Conservation (phyloP, 345 rosid genomes). For the Mercurialis annua region DNA sequence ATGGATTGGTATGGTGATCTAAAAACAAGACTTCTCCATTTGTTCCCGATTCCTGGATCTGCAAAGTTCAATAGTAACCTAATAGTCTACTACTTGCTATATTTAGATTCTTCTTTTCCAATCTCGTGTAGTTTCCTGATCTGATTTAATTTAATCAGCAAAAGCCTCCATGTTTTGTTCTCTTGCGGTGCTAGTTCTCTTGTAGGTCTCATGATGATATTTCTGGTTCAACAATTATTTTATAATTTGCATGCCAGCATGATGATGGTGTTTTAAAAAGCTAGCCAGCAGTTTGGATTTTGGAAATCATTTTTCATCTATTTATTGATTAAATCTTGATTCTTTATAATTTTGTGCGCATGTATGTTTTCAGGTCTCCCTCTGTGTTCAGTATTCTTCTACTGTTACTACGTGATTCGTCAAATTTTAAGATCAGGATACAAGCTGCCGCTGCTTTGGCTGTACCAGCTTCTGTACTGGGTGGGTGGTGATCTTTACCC, state of each 20-base stretch:
- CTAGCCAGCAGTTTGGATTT: neutral
- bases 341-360: neutral
- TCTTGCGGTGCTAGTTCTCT: neutral
- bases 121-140: neutral
- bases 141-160: neutral
- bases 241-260: neutral
- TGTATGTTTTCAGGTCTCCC: conserved; percentile 66
- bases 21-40: neutral
- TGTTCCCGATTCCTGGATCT: conserved; percentile 6
- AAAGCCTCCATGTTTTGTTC: neutral
- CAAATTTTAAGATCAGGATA: conserved; percentile 90
- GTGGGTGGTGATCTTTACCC: conserved; percentile 39
- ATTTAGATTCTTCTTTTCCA: neutral
- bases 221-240: neutral
- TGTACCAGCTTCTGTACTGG: conserved; percentile 59
- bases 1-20: conserved; percentile 68
- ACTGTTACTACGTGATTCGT: conserved; percentile 78
- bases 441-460: conserved; percentile 97
- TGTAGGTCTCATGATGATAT: conserved; percentile 4
- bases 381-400: conserved; percentile 79
- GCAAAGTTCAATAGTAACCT: neutral
- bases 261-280: neutral
- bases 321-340: neutral
- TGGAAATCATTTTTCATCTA: neutral
- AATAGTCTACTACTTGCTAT: neutral